These are phyloP conservation scores for Fusarium musae DNA, from an alignment of 2,329 filamentous ascomycete species.

Conservation along the genomic window DNA sequence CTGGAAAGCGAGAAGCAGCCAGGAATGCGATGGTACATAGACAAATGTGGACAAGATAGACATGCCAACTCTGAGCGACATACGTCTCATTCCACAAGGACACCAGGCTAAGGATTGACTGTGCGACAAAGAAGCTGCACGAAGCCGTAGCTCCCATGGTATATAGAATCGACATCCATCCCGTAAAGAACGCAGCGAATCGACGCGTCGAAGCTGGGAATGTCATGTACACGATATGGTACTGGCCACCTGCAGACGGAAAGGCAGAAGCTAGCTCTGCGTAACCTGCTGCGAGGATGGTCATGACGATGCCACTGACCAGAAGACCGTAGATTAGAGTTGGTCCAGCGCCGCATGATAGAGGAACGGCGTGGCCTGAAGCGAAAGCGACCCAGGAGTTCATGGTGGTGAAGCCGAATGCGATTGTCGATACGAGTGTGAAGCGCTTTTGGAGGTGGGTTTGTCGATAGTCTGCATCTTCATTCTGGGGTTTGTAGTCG, in stretches of 20 bases:
- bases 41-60: background rate
- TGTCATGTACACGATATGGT: fast-evolving
- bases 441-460: background rate
- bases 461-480: background rate
- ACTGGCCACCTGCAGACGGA: background rate
- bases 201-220: background rate
- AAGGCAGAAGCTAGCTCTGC: fast-evolving
- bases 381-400: background rate
- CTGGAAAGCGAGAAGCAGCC: fast-evolving
- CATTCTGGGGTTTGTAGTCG: fast-evolving
- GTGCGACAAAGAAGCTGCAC: fast-evolving
- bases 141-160: background rate
- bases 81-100: background rate
- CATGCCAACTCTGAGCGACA: background rate
- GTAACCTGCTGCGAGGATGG: background rate
- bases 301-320: background rate
- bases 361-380: background rate
- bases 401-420: background rate
- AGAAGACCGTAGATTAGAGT: background rate
- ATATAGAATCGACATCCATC: background rate
- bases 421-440: background rate
- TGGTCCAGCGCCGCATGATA: background rate
- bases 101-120: background rate
- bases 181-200: background rate
- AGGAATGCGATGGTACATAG: background rate